Evolutionary conservation across 768 basidiomycete genomes (phyloP).

Genomic region (Stropharia rugosoannulata): DNA sequence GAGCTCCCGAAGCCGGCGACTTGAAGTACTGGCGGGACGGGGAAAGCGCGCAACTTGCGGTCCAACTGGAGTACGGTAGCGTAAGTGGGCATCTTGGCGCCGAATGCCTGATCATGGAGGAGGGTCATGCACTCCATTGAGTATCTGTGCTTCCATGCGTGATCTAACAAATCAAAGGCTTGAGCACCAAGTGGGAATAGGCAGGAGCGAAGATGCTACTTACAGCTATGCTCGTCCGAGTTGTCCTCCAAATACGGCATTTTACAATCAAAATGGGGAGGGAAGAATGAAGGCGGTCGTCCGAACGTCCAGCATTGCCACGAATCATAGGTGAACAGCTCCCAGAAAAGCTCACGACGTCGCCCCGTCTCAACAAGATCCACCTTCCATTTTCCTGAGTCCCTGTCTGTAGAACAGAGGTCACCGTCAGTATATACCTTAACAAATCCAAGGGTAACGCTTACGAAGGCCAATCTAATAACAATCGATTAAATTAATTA

Average conservation of each 20-base stretch:
- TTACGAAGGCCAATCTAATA: conserved; percentile 68
- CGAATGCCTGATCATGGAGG: conserved; percentile 71
- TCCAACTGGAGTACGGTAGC: conserved; percentile 67
- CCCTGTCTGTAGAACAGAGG: conserved; percentile 48
- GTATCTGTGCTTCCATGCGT: conserved; percentile 72
- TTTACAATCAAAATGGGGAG: conserved; percentile 66
- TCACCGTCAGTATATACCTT: conserved; percentile 1
- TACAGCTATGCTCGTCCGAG: conserved; percentile 60
- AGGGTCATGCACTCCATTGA: conserved; percentile 67
- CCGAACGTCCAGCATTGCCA: conserved; percentile 70
- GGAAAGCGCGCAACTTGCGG: conserved; percentile 65
- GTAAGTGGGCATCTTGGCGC: conserved; percentile 67
- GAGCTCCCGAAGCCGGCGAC: conserved; percentile 65
- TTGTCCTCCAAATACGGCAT: conserved; percentile 51
- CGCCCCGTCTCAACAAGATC: conserved; percentile 57
- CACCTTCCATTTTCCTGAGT: conserved; percentile 67
- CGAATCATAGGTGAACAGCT: conserved; percentile 53
- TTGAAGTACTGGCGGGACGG: conserved; percentile 64
- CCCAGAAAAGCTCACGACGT: conserved; percentile 72
- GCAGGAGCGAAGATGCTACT: conserved; percentile 19
- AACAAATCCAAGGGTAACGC: conserved; percentile 16
- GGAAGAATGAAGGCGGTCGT: conserved; percentile 66
- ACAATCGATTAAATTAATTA: conserved; percentile 8
- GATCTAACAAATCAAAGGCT: conserved; percentile 34
- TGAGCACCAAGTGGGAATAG: background rate